These are phyloP conservation scores for Zymoseptoria brevis DNA, from an alignment of 2,329 filamentous ascomycete genomes.

Conservation along the genomic window DNA sequence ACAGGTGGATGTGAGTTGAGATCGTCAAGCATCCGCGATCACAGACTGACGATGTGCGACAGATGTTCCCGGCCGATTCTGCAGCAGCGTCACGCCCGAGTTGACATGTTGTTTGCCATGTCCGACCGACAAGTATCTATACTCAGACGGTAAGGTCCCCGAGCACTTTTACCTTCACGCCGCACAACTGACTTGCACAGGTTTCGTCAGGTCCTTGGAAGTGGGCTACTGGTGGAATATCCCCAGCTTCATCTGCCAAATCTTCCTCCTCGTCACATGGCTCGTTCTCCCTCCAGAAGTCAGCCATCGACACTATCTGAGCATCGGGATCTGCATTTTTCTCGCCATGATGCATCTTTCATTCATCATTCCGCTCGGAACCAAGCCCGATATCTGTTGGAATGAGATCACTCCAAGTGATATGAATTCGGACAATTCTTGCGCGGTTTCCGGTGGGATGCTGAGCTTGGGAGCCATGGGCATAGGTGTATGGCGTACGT, in stretches of 20 bases:
- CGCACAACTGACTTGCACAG: not conserved
- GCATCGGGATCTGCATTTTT: constrained; percentile 79
- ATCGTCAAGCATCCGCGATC: not conserved
- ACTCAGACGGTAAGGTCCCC: constrained; percentile 1
- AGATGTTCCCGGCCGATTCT: constrained; percentile 1
- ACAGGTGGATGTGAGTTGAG: constrained; percentile 58
- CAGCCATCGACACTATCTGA: constrained; percentile 67
- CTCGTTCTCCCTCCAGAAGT: constrained; percentile 63
- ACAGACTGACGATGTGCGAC: not conserved
- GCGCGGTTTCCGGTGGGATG: constrained; percentile 72
- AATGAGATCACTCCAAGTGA: constrained; percentile 79
- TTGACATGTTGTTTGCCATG: not conserved
- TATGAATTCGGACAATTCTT: constrained; percentile 65
- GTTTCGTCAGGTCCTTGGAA: constrained; percentile 4
- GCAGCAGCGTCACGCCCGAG: not conserved
- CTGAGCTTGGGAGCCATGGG: constrained; percentile 74
- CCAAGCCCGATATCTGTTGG: constrained; percentile 65
- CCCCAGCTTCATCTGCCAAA: constrained; percentile 59
- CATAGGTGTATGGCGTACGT: constrained; percentile 64
- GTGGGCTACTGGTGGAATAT: constrained; percentile 57
- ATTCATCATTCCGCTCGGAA: constrained; percentile 72
- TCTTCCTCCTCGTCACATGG: constrained; percentile 71
- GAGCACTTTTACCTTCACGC: constrained; percentile 29
- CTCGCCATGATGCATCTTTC: constrained; percentile 65
- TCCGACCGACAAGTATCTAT: constrained; percentile 6